Evolutionary conservation across 805 yeast species (phyloP).

Genomic region (Scheffersomyces stipitis): DNA sequence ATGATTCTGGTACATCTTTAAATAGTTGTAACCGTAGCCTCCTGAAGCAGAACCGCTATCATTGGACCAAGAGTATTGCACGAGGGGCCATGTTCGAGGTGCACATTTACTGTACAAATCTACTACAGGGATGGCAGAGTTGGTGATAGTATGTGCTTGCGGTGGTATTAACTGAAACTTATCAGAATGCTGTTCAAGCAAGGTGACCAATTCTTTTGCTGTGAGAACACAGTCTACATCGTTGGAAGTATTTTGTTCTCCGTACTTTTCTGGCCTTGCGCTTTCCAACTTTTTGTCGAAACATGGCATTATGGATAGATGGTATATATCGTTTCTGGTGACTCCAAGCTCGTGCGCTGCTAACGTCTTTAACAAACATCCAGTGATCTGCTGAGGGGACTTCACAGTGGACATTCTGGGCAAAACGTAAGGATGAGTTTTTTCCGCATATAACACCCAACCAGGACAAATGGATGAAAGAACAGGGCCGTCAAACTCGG

Average conservation of each 20-base stretch:
- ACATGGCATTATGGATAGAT: slow-evolving; percentile 91
- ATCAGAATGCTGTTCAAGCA: slow-evolving; percentile 56
- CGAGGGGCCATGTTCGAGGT: slow-evolving; percentile 64
- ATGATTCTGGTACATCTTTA: slow-evolving; percentile 38
- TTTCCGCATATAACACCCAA: slow-evolving; percentile 93
- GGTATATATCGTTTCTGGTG: slow-evolving; percentile 55
- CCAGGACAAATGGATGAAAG: slow-evolving; percentile 89
- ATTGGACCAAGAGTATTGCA: slow-evolving; percentile 63
- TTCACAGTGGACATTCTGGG: slow-evolving; percentile 71
- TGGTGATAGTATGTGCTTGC: slow-evolving; percentile 2
- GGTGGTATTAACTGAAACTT: slow-evolving; percentile 30
- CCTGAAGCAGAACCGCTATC: slow-evolving; percentile 85
- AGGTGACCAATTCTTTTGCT: slow-evolving; percentile 77
- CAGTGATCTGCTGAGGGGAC: slow-evolving; percentile 94
- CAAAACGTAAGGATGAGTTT: slow-evolving; percentile 85
- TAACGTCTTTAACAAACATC: slow-evolving; percentile 64
- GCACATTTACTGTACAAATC: slow-evolving; percentile 36
- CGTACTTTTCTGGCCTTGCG: slow-evolving; percentile 69
- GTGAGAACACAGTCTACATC: slow-evolving; percentile 96
- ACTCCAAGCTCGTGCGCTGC: slow-evolving; percentile 28
- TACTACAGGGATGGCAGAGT: slow-evolving; percentile 3
- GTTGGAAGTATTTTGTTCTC: slow-evolving; percentile 15
- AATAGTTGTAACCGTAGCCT: slow-evolving; percentile 77
- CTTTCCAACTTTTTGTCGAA: slow-evolving; percentile 96
- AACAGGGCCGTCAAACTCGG: slow-evolving; percentile 42